These are phyloP conservation scores for Trichoderma cornu-damae DNA, from an alignment of 2,329 filamentous ascomycete genomes.

Conservation along the genomic window DNA sequence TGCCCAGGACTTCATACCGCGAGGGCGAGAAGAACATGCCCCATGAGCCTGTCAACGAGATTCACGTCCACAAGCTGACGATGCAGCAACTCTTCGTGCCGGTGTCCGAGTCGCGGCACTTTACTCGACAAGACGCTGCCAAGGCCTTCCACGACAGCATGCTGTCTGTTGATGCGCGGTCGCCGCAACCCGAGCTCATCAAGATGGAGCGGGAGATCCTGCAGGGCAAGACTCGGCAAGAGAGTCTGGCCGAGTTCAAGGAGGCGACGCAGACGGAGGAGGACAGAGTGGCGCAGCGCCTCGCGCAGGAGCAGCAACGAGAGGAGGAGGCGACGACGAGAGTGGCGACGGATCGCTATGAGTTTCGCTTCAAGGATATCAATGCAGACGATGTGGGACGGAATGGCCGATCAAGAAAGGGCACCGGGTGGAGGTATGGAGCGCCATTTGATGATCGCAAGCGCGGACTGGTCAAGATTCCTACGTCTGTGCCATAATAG, in stretches of 20 bases:
- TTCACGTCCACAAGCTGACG: slow-evolving; percentile 57
- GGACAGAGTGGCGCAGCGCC: slow-evolving; percentile 34
- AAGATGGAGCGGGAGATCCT: slow-evolving; percentile 47
- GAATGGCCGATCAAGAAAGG: slow-evolving; percentile 47
- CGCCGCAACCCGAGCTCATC: slow-evolving; percentile 59
- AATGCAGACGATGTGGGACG: slow-evolving; percentile 53
- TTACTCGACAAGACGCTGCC: slow-evolving; percentile 61
- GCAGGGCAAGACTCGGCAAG: slow-evolving; percentile 32
- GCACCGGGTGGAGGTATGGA: slow-evolving; percentile 60
- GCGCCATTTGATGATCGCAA: slow-evolving; percentile 57
- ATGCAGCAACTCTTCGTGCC: slow-evolving; percentile 62
- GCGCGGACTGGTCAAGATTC: slow-evolving; percentile 62
- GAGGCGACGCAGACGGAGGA: slow-evolving; percentile 41
- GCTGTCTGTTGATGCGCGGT: slow-evolving; percentile 55
- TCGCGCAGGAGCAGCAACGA: slow-evolving; percentile 31
- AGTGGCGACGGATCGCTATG: slow-evolving; percentile 49
- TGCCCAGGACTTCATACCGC: slow-evolving; percentile 63
- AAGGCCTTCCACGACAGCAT: slow-evolving; percentile 57
- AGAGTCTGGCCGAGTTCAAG: slow-evolving; percentile 40
- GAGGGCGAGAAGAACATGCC: slow-evolving; percentile 42
- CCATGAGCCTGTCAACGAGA: slow-evolving; percentile 60
- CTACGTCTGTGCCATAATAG: slow-evolving; percentile 53
- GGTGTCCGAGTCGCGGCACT: slow-evolving; percentile 57
- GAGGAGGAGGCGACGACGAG: slow-evolving; percentile 40
- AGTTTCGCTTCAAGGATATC: slow-evolving; percentile 59